Conservation (phyloP, 163 green algal genomes). For the Prototheca wickerhamii region DNA sequence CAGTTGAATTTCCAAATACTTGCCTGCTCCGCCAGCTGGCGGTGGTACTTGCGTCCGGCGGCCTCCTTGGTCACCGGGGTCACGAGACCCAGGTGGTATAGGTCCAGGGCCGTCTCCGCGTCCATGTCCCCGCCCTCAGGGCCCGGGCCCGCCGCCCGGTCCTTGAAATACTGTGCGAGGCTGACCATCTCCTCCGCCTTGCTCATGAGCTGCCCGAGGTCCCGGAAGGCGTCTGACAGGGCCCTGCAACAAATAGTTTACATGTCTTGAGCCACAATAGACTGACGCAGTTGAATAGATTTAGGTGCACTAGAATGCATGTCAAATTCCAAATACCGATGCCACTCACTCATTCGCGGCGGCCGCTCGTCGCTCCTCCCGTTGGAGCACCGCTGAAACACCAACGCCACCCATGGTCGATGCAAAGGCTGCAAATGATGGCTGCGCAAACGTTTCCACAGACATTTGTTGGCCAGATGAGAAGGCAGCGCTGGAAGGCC, state of each 20-base stretch:
- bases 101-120: constrained; percentile 61
- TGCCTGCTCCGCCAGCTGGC: constrained; percentile 75
- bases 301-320: too few species aligned
- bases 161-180: constrained; percentile 68
- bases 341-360: constrained; percentile 25
- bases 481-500: too few species aligned
- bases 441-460: too few species aligned
- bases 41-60: constrained; percentile 69
- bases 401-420: constrained; percentile 23
- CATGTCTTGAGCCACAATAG: too few species aligned
- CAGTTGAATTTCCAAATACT: constrained; percentile 12
- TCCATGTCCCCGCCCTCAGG: constrained; percentile 45
- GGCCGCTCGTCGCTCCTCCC: constrained; percentile 49
- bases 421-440: too few species aligned
- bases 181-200: constrained; percentile 77
- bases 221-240: constrained; percentile 61
- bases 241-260: constrained; percentile 30
- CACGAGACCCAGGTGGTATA: constrained; percentile 82
- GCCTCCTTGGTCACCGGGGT: constrained; percentile 79
- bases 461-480: too few species aligned
- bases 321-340: neutral
- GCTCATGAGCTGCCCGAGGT: constrained; percentile 71
- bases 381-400: constrained; percentile 55
- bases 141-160: constrained; percentile 6
- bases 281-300: too few species aligned